A percentile compares a stretch with the other conserved stretches of the same genome.
These are phyloP conservation scores for Xylariomycetidae sp. DNA, from an alignment of 2,329 filamentous ascomycete genomes.

Conservation along the genomic window DNA sequence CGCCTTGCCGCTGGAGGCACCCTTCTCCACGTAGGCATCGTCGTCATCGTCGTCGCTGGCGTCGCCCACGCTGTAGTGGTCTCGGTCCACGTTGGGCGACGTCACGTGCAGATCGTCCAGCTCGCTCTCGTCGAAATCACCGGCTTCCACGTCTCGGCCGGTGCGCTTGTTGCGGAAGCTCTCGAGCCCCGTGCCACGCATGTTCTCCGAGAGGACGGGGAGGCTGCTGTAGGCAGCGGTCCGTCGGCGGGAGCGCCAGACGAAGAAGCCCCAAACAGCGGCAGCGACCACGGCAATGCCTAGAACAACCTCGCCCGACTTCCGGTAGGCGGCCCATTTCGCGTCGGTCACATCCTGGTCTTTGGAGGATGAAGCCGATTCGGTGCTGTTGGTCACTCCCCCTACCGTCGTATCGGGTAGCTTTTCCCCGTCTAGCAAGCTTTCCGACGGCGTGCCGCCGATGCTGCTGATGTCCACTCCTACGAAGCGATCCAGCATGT, in stretches of 20 bases:
- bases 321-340: constrained; percentile 83
- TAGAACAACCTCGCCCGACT: constrained; percentile 79
- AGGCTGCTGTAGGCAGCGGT: constrained; percentile 50
- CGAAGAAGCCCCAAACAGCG: constrained; percentile 65
- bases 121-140: constrained; percentile 61
- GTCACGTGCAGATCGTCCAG: constrained; percentile 53
- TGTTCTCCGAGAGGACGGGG: constrained; percentile 30
- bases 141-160: constrained; percentile 53
- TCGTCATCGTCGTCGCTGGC: constrained; percentile 43
- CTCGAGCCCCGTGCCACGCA: constrained; percentile 34
- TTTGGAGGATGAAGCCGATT: constrained; percentile 60
- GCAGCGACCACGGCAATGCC: constrained; percentile 74
- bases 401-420: constrained; percentile 72
- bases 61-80: constrained; percentile 51
- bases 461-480: constrained; percentile 85
- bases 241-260: constrained; percentile 57
- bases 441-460: constrained; percentile 73
- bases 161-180: constrained; percentile 39
- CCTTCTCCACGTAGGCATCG: background rate
- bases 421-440: constrained; percentile 79
- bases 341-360: constrained; percentile 72
- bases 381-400: constrained; percentile 55
- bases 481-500: constrained; percentile 98
- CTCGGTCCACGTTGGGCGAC: constrained; percentile 36
- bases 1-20: background rate